Evolutionary conservation across 2,329 filamentous ascomycete genomes (phyloP).

Genomic region (Paraphoma chrysanthemicola): DNA sequence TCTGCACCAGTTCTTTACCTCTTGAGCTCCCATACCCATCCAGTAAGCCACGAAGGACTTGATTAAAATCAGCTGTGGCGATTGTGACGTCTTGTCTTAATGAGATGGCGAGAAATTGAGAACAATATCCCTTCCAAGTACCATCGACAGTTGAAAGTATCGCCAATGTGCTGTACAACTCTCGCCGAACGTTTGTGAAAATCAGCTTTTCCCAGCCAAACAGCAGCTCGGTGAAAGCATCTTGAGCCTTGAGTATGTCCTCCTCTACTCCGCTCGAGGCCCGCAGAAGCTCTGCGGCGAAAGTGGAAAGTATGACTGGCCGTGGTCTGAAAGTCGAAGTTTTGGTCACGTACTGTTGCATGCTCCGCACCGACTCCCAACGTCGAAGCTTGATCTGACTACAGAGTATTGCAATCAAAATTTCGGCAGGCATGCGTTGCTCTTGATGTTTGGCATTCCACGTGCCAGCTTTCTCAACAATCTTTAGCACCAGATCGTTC

Average conservation of each 20-base stretch:
- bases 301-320: constrained; percentile 37
- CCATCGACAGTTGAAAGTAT: constrained; percentile 38
- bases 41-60: constrained; percentile 62
- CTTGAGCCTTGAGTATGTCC: constrained; percentile 19
- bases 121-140: constrained; percentile 37
- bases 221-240: constrained; percentile 36
- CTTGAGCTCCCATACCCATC: constrained; percentile 55
- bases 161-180: constrained; percentile 39
- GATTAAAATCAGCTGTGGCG: constrained; percentile 56
- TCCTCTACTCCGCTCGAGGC: constrained; percentile 21
- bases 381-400: constrained; percentile 50
- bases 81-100: constrained; percentile 33
- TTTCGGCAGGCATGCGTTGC: constrained; percentile 40
- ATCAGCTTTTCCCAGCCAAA: constrained; percentile 40
- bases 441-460: constrained; percentile 25
- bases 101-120: constrained; percentile 37
- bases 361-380: constrained; percentile 50
- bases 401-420: constrained; percentile 50
- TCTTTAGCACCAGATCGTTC: constrained; percentile 41
- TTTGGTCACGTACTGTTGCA: constrained; percentile 43
- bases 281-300: constrained; percentile 38
- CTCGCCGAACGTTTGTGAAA: constrained; percentile 29
- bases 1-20: constrained; percentile 57
- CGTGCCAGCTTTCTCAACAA: constrained; percentile 30
- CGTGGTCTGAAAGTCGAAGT: constrained; percentile 31